A percentile compares a stretch with the other conserved stretches of the same genome.
Conservation (phyloP, 2,329 filamentous ascomycete species). For the Fusarium siculi region DNA sequence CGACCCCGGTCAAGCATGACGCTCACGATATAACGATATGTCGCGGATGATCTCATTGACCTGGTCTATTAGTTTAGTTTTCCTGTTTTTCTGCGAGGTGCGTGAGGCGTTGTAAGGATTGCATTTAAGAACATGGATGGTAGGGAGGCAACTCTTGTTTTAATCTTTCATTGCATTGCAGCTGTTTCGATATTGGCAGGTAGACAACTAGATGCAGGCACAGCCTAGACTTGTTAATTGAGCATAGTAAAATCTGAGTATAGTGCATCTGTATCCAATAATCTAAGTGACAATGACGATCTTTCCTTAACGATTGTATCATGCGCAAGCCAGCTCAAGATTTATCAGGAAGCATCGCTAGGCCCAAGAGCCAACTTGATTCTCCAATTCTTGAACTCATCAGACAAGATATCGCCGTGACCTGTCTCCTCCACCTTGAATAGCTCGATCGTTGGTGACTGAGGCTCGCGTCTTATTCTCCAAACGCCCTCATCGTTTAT, state of each 20-base stretch:
- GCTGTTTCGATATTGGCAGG: not conserved
- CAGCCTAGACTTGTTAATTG: conserved; percentile 10
- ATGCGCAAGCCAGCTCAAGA: not conserved
- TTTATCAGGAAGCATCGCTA: conserved; percentile 20
- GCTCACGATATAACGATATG: conserved; percentile 38
- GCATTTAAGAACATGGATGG: conserved; percentile 18
- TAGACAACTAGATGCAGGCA: conserved; percentile 32
- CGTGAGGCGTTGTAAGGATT: conserved; percentile 27
- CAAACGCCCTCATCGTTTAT: conserved; percentile 81
- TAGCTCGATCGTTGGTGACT: conserved; percentile 75
- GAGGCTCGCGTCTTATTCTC: conserved; percentile 76
- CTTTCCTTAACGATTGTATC: not conserved
- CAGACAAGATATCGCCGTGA: conserved; percentile 79
- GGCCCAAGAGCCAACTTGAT: conserved; percentile 62
- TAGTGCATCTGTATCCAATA: not conserved
- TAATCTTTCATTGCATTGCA: conserved; percentile 7
- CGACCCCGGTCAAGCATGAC: conserved; percentile 10
- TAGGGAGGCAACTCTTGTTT: conserved; percentile 26
- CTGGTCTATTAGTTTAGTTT: conserved; percentile 17
- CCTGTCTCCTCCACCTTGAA: conserved; percentile 76
- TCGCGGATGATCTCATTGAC: conserved; percentile 25
- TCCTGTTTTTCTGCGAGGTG: conserved; percentile 18
- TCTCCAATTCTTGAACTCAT: conserved; percentile 81
- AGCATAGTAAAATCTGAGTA: not conserved
- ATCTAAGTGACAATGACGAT: not conserved